Conservation (phyloP, 495 filamentous ascomycete genomes). For the Xylaria curta region DNA sequence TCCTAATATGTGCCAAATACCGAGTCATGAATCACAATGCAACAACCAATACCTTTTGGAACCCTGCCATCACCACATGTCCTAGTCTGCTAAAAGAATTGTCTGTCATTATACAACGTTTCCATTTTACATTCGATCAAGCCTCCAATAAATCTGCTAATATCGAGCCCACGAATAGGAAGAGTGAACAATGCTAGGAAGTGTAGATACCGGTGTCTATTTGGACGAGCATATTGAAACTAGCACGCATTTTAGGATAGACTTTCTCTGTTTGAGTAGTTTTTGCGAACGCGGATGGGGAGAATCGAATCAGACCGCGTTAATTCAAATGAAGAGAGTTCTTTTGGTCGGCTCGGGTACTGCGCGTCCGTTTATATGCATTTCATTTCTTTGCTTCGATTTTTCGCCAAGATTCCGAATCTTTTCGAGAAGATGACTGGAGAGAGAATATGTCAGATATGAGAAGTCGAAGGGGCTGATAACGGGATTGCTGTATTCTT, state of each 20-base stretch:
- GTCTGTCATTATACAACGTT: constrained; percentile 1
- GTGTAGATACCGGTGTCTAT: neutral
- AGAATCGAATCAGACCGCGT: neutral
- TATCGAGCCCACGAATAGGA: neutral
- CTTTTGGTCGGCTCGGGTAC: constrained; percentile 47
- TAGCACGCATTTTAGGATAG: neutral
- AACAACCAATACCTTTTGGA: neutral
- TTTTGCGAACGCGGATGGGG: neutral
- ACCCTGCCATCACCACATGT: neutral
- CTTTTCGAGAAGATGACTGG: constrained; percentile 53
- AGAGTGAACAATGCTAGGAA: neutral
- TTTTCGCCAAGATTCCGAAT: constrained; percentile 49
- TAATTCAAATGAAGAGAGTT: constrained; percentile 38
- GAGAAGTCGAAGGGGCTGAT: neutral
- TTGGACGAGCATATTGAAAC: neutral
- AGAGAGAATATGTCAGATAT: constrained; percentile 24
- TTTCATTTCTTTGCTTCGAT: constrained; percentile 31
- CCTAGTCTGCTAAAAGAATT: neutral
- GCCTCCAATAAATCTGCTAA: neutral
- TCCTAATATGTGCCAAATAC: constrained; percentile 22
- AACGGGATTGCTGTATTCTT: neutral
- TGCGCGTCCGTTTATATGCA: constrained; percentile 34
- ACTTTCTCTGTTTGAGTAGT: neutral
- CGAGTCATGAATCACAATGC: neutral
- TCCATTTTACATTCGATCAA: neutral